phyloP scores from a whole-genome alignment of 129 eudicot genomes.

The Tagetes erecta region DNA sequence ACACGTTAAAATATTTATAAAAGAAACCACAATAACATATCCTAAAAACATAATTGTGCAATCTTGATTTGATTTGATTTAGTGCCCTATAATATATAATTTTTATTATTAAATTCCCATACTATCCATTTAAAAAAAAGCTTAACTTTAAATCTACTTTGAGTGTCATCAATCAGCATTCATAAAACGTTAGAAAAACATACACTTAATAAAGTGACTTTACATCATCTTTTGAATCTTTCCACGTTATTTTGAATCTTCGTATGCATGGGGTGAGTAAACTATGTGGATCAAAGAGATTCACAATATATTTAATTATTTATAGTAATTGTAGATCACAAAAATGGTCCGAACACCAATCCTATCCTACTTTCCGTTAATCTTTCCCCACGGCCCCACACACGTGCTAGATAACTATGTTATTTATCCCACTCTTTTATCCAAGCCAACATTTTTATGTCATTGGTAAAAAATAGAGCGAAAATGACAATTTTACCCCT shows the following conservation, averaged over 20 bases:
- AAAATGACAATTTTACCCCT: too few species aligned
- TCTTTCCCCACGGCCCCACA: too few species aligned
- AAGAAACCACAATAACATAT: neutral
- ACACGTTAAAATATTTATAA: too few species aligned
- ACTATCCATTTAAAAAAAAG: conserved; percentile 11
- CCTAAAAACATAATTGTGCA: neutral
- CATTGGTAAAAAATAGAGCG: too few species aligned
- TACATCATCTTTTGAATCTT: conserved; percentile 17
- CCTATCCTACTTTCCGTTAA: too few species aligned
- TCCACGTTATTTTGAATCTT: conserved; percentile 11
- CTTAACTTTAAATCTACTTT: conserved; percentile 23
- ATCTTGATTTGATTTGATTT: neutral
- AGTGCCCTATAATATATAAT: neutral
- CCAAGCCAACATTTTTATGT: too few species aligned
- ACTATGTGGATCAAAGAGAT: neutral
- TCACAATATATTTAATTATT: neutral
- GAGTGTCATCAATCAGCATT: conserved; percentile 2
- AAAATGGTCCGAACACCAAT: too few species aligned
- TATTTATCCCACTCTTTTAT: too few species aligned
- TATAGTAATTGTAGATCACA: neutral
- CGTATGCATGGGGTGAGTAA: neutral
- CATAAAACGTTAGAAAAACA: neutral
- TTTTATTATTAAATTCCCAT: neutral
- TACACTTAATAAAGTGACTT: conserved; percentile 1
- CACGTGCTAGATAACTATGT: too few species aligned